Evolutionary conservation across 2,329 filamentous ascomycete species (phyloP).

Genomic region (Cladobotryum protrusum): DNA sequence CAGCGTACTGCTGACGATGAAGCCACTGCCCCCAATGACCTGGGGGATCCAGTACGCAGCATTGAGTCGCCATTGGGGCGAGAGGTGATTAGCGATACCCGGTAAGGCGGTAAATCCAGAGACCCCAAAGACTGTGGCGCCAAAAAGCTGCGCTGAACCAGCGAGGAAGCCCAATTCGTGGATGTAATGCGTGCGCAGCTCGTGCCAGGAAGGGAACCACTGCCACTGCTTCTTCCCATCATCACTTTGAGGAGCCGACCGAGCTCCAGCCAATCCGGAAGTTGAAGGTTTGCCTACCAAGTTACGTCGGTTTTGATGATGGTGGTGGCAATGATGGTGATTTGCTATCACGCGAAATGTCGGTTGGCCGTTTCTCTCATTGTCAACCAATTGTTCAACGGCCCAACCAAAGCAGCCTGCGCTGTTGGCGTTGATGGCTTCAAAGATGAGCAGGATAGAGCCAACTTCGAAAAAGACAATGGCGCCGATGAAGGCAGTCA

Average conservation of each 20-base stretch:
- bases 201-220: conserved; percentile 53
- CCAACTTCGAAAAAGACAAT: conserved; percentile 58
- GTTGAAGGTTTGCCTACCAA: conserved; percentile 13
- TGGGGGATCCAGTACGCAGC: conserved; percentile 56
- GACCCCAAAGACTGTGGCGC: conserved; percentile 58
- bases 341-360: conserved; percentile 6
- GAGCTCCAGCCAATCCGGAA: background rate
- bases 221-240: conserved; percentile 37
- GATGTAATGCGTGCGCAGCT: conserved; percentile 54
- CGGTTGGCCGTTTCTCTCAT: conserved; percentile 4
- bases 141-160: conserved; percentile 47
- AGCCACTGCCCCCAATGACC: conserved; percentile 55
- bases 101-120: conserved; percentile 55
- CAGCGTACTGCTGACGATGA: conserved; percentile 51
- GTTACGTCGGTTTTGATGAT: conserved; percentile 20
- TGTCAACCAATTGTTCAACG: conserved; percentile 43
- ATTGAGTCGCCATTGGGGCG: conserved; percentile 40
- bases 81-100: conserved; percentile 38
- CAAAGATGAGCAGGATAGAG: conserved; percentile 56
- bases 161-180: conserved; percentile 58
- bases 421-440: conserved; percentile 62
- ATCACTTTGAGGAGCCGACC: background rate
- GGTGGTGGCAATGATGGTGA: conserved; percentile 19
- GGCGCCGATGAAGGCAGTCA: conserved; percentile 60
- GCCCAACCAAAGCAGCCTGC: conserved; percentile 65